Conservation (phyloP, 108 stramenopile species). For the Parietichytrium sp. region DNA sequence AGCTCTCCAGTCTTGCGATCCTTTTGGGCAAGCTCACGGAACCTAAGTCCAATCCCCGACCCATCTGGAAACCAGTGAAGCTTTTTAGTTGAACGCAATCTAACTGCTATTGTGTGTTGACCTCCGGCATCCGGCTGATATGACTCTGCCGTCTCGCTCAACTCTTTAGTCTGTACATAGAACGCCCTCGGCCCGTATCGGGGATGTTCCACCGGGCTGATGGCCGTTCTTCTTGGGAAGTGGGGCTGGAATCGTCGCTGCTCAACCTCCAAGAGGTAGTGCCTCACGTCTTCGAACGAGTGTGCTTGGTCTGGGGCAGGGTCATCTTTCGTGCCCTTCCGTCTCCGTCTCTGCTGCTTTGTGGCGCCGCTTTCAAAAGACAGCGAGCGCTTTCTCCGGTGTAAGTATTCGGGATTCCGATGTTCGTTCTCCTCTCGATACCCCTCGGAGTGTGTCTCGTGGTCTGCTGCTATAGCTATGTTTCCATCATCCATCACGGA, state of each 20-base stretch:
- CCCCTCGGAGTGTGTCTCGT: too few species aligned
- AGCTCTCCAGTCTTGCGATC: conserved; percentile 26
- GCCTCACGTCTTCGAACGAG: neutral
- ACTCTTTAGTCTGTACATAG: neutral
- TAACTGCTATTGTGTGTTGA: neutral
- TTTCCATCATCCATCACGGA: too few species aligned
- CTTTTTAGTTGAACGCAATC: conserved; percentile 21
- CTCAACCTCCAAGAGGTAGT: neutral
- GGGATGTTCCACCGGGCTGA: conserved; percentile 22
- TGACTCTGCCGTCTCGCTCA: neutral
- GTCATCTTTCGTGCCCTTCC: too few species aligned
- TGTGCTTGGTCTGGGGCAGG: neutral
- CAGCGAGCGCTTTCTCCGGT: too few species aligned
- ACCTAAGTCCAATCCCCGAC: neutral
- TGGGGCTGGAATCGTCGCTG: neutral
- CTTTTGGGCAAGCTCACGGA: conserved; percentile 32
- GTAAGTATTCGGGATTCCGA: too few species aligned
- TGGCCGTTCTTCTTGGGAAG: neutral
- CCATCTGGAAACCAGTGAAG: too few species aligned
- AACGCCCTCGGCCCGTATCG: neutral
- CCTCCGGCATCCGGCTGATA: neutral
- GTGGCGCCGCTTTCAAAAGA: too few species aligned
- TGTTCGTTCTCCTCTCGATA: too few species aligned
- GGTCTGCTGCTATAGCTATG: too few species aligned
- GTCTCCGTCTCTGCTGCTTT: too few species aligned